Evolutionary conservation across 108 stramenopile species (phyloP), one percentile per base, ranked within the genome.

Genomic region (Stephanodiscus triporus): DNA sequence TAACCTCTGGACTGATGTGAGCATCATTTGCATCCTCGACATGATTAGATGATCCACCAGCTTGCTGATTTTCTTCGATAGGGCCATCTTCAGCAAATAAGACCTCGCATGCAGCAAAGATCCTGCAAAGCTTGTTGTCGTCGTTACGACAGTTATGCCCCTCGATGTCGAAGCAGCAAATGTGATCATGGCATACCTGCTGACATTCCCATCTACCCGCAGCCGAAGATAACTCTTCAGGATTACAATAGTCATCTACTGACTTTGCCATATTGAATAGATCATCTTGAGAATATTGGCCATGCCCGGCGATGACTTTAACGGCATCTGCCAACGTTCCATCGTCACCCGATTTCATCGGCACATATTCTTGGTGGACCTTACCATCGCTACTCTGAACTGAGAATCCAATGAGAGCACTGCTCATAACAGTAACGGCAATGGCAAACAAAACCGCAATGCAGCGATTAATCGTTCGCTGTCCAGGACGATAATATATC

Each of bases 111-210:
- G 54, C 63, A 16, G 68, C 49, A 48, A 69, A 77, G 1, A 77
- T 51, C 4, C 27, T 54, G 30, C 76, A 77, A 2, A 59, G 47
- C 45, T 64, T 77, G 11, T 49, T 48, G 9, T 29, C 47, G 40
- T 77, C 76, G 40, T 77, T 45, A 16, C 42, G 68, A 24, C 76
- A 77, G 57, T 70, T 77, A 36, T 77, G 64, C 16, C 51, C 53
- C 9, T 60, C 62, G 20, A 63, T 29, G 27, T 69, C 76, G 57
- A 77, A 69, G 47, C 76, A 77, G 26, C 76, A 77, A 34, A 77
- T 64, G 40, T 77, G 76, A 45, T 62, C 63, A 57, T 64, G 68
- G 32, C 76, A 77, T n/a, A 63, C 42, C 36, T 61, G 47, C 55
- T 77, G 76, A 60, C 76, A 77, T 36, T 56, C 67, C 58, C 40